Percentiles rank a stretch among this genome's conserved stretches.
Evolutionary conservation across 1,139 yeast species (phyloP).

Genomic region (Pichia sp.): DNA sequence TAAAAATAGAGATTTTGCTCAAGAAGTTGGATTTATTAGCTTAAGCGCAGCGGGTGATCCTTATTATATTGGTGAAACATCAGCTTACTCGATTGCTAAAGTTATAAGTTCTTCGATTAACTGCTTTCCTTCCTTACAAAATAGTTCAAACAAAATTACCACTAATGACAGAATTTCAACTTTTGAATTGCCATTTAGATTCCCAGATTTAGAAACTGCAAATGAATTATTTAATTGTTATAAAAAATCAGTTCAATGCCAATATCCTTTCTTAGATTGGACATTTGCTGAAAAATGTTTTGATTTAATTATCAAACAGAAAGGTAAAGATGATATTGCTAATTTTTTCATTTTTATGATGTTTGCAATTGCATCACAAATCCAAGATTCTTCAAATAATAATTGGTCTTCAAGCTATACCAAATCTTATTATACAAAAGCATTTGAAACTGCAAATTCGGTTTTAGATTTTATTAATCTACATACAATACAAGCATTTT

Average conservation of each 20-base stretch:
- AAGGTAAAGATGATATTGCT: constrained; percentile 22
- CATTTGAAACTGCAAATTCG: constrained; percentile 34
- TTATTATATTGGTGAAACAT: constrained; percentile 27
- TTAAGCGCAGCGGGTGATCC: constrained; percentile 27
- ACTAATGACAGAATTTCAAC: background rate
- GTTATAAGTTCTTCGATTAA: constrained; percentile 24
- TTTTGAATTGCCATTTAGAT: constrained; percentile 20
- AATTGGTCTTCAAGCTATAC: constrained; percentile 34
- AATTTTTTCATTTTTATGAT: constrained; percentile 42
- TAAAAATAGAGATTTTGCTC: constrained; percentile 17
- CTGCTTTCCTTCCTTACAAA: constrained; percentile 4
- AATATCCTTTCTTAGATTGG: constrained; percentile 31
- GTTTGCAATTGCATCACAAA: constrained; percentile 48
- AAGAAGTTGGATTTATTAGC: constrained; percentile 28
- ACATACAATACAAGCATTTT: constrained; percentile 28
- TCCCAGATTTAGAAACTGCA: constrained; percentile 34
- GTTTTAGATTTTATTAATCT: constrained; percentile 26
- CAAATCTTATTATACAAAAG: constrained; percentile 42
- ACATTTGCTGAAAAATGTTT: constrained; percentile 25
- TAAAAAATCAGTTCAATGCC: constrained; percentile 25
- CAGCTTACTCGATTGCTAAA: constrained; percentile 27
- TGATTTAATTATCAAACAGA: constrained; percentile 19
- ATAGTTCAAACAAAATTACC: constrained; percentile 1
- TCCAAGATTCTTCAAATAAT: constrained; percentile 37
- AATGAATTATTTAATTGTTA: constrained; percentile 15